phyloP scores from a whole-genome alignment of 768 basidiomycete genomes.

The Boletus tylopilopsis region DNA sequence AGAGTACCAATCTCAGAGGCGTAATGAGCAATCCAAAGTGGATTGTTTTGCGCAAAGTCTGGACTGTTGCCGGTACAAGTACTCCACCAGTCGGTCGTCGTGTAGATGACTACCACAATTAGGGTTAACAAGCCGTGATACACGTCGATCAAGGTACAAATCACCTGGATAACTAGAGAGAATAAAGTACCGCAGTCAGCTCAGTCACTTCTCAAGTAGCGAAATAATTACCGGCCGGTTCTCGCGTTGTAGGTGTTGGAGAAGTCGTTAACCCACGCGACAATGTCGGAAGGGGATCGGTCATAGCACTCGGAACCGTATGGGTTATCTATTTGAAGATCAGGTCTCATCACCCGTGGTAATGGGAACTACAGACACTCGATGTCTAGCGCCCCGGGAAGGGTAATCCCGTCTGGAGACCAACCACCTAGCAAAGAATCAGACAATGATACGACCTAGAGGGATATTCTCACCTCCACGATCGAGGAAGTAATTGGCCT shows the following conservation, averaged over 20 bases:
- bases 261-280: constrained; percentile 60
- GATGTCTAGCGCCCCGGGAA: constrained; percentile 64
- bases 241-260: constrained; percentile 51
- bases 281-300: constrained; percentile 49
- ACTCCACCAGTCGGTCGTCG: constrained; percentile 65
- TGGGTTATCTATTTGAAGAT: constrained; percentile 42
- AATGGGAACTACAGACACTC: constrained; percentile 41
- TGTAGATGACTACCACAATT: constrained; percentile 49
- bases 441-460: neutral
- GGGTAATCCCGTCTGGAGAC: constrained; percentile 53
- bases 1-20: constrained; percentile 48
- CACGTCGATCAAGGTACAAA: constrained; percentile 1
- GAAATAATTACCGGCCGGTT: constrained; percentile 40
- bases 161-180: constrained; percentile 39
- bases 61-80: constrained; percentile 59
- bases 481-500: constrained; percentile 55
- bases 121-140: neutral
- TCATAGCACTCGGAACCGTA: constrained; percentile 53
- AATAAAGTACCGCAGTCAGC: neutral
- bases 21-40: constrained; percentile 60
- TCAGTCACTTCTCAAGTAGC: neutral
- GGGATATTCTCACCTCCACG: constrained; percentile 41
- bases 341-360: neutral
- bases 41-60: constrained; percentile 47
- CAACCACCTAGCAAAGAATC: constrained; percentile 40